A percentile compares a stretch with the other conserved stretches of the same genome.
Conservation (phyloP, 371 early-diverging fungal genomes). For the Cokeromyces recurvatus region DNA sequence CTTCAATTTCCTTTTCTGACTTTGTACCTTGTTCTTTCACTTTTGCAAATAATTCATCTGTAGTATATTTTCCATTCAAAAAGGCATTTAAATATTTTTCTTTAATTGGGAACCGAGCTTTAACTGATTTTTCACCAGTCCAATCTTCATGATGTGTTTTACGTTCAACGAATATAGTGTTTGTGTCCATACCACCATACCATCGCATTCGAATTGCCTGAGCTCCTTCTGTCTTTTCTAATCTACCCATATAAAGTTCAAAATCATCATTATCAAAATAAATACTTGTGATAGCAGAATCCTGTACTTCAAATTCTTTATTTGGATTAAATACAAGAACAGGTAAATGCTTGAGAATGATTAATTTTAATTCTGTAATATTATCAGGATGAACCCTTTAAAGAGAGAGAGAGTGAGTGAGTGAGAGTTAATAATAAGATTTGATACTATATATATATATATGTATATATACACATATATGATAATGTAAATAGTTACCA, state of each 20-base stretch:
- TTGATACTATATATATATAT: too few relatives aligned
- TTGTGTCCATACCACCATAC: constrained; percentile 87
- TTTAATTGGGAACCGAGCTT: constrained; percentile 94
- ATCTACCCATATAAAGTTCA: constrained; percentile 89
- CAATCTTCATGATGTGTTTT: constrained; percentile 98
- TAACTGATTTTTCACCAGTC: constrained; percentile 96
- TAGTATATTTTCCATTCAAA: constrained; percentile 78
- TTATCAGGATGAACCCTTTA: constrained; percentile 95
- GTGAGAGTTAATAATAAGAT: neutral
- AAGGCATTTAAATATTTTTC: constrained; percentile 91
- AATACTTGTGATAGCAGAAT: constrained; percentile 93
- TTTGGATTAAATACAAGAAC: constrained; percentile 91
- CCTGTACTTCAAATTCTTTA: constrained; percentile 63
- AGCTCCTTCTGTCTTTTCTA: constrained; percentile 95
- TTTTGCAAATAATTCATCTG: constrained; percentile 76
- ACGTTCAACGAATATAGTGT: constrained; percentile 95
- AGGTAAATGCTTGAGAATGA: constrained; percentile 95
- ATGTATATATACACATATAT: neutral
- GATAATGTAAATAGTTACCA: constrained; percentile 48
- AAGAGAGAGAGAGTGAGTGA: neutral
- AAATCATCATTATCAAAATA: constrained; percentile 96
- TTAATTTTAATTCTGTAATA: constrained; percentile 91
- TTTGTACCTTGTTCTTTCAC: constrained; percentile 74
- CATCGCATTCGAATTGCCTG: constrained; percentile 93
- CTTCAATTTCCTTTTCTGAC: constrained; percentile 77